Evolutionary conservation across 78 protist species (phyloP), one percentile per base, ranked within the genome.

Genomic region (Dictyostelium firmibasis): DNA sequence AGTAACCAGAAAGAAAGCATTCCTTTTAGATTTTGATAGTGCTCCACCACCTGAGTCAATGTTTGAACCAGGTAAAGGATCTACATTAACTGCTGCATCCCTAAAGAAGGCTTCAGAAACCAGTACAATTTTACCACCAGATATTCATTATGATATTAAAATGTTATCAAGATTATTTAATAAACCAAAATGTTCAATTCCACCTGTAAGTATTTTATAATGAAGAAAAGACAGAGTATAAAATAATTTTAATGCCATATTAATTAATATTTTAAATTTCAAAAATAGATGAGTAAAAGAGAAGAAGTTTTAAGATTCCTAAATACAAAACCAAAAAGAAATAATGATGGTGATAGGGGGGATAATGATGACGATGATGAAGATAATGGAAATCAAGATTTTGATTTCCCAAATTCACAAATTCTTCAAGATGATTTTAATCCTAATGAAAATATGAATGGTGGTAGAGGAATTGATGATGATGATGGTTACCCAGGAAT

Each of bases 91-190:
- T 1, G 9, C 92, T 20, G 50, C 83, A 33, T 6, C 86, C 0
- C 62, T 86, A 20, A 60, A 87, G 11, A 84, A 79, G 38, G 91
- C 91, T 29, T 44, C 96, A 36, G 94, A 72, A 78, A 70, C 29
- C 3, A 41, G 84, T n/a, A 75, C 91, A 27, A 64, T 79, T 8
- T 86, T 97, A 25, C 97, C 98, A 43, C 95, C 85, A 16, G 98
- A 97, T 60, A 62, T 87, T 38, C 97, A 97, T 69, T 95, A 67
- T 31, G 69, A 62, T 31, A 41, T 69, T 29, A 67, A 67, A 18
- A 25, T 14, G 29, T 70, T 97, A 14, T 31, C 94, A 20, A 84
- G 95, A 41, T 62, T 97, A 44, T 97, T 97, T 36, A 83, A 64
- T 76, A 95, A 95, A 77, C 96, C 98, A 41, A 43, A 94, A 20